phyloP scores from a whole-genome alignment of 2,329 filamentous ascomycete genomes.

The Gnomoniopsis sp. region DNA sequence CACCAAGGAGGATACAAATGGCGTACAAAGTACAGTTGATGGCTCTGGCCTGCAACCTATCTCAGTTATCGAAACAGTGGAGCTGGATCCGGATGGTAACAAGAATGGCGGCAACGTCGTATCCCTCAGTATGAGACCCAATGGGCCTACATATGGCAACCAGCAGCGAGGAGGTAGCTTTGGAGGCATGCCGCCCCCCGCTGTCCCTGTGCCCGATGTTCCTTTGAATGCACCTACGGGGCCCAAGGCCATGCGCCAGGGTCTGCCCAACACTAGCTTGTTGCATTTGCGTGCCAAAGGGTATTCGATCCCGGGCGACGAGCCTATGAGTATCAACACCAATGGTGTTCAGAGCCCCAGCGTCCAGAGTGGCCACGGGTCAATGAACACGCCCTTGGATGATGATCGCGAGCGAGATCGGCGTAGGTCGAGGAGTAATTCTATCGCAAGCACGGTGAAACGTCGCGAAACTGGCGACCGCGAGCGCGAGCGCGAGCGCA shows the following conservation, averaged over 20 bases:
- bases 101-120: background rate
- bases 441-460: conserved; percentile 30
- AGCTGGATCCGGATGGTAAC: background rate
- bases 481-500: conserved; percentile 24
- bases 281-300: conserved; percentile 58
- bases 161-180: conserved; percentile 16
- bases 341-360: conserved; percentile 28
- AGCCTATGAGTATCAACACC: conserved; percentile 32
- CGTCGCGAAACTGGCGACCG: conserved; percentile 23
- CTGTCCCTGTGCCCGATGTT: conserved; percentile 33
- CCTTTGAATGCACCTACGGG: conserved; percentile 80
- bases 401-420: conserved; percentile 29
- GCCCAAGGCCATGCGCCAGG: conserved; percentile 91
- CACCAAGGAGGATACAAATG: conserved; percentile 1
- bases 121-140: conserved; percentile 19
- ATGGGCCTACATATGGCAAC: conserved; percentile 8
- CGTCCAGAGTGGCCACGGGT: conserved; percentile 10
- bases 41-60: background rate
- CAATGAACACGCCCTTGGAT: conserved; percentile 16
- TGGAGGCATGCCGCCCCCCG: conserved; percentile 18
- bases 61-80: conserved; percentile 4
- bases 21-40: background rate
- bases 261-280: conserved; percentile 76
- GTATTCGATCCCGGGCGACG: conserved; percentile 32
- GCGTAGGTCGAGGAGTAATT: conserved; percentile 46